phyloP scores from a whole-genome alignment of 75 land plant species.

The Picea glauca region DNA sequence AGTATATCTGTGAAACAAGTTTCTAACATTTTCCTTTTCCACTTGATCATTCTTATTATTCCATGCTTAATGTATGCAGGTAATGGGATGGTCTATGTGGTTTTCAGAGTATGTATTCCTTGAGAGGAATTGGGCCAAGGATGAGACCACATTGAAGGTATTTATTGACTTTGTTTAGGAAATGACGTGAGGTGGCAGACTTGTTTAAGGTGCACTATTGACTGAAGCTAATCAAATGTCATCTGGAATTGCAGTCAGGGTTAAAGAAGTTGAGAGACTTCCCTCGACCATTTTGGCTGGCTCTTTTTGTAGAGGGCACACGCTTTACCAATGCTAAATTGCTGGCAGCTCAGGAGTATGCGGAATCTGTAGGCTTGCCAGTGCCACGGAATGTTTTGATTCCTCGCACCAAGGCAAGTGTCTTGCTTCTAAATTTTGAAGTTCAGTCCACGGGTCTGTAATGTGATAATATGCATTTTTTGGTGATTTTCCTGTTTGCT shows the following conservation, averaged over 20 bases:
- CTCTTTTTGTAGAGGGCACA: conserved; percentile 98
- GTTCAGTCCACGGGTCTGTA: background rate
- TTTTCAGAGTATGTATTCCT: conserved; percentile 92
- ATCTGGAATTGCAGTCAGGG: conserved; percentile 55
- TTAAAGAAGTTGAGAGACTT: conserved; percentile 65
- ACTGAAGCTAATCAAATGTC: background rate
- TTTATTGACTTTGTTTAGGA: background rate
- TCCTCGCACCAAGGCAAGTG: conserved; percentile 88
- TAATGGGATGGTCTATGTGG: conserved; percentile 99
- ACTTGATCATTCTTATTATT: background rate
- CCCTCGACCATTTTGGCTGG: conserved; percentile 87
- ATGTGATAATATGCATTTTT: background rate
- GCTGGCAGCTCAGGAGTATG: conserved; percentile 89
- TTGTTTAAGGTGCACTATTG: background rate
- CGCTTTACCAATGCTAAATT: conserved; percentile 95
- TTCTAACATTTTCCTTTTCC: background rate
- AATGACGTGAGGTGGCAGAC: background rate
- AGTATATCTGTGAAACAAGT: too few relatives aligned
- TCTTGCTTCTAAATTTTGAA: background rate
- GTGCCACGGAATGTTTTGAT: conserved; percentile 86
- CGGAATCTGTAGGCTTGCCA: conserved; percentile 61
- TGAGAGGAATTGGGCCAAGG: conserved; percentile 87
- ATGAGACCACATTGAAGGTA: conserved; percentile 85
- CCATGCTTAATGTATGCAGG: conserved; percentile 32
- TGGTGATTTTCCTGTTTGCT: background rate